Evolutionary conservation across 805 yeast species (phyloP).

Genomic region (Kuraishia hungarica): DNA sequence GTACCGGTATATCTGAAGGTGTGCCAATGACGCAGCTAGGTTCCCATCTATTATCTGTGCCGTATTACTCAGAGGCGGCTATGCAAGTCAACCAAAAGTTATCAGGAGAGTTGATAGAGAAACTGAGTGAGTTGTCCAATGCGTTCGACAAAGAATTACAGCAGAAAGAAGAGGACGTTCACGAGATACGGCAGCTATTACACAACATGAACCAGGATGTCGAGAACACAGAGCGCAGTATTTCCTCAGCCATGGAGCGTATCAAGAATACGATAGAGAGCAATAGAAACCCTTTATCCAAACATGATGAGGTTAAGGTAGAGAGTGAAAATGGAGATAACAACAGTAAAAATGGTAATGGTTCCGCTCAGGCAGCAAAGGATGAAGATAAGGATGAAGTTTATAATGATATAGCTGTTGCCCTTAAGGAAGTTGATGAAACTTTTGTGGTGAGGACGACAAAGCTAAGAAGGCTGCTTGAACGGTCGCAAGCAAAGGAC

Average conservation of each 20-base stretch:
- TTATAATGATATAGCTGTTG: not conserved
- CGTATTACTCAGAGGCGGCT: constrained; percentile 45
- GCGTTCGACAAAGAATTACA: constrained; percentile 49
- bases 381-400: not conserved
- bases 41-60: constrained; percentile 15
- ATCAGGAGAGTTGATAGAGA: constrained; percentile 39
- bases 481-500: constrained; percentile 34
- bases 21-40: not conserved
- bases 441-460: constrained; percentile 1
- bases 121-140: constrained; percentile 35
- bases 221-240: constrained; percentile 18
- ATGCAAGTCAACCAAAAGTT: constrained; percentile 42
- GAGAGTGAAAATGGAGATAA: not conserved
- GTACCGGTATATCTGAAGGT: not conserved
- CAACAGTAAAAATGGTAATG: not conserved
- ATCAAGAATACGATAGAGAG: constrained; percentile 13
- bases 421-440: not conserved
- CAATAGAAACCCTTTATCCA: not conserved
- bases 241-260: constrained; percentile 25
- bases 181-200: constrained; percentile 18
- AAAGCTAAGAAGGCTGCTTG: constrained; percentile 20
- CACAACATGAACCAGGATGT: constrained; percentile 23
- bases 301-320: constrained; percentile 7
- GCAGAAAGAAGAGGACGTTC: constrained; percentile 26
- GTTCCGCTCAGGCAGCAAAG: not conserved